Conservation (phyloP, 306 rosid species). For the Oemleria cerasiformis region DNA sequence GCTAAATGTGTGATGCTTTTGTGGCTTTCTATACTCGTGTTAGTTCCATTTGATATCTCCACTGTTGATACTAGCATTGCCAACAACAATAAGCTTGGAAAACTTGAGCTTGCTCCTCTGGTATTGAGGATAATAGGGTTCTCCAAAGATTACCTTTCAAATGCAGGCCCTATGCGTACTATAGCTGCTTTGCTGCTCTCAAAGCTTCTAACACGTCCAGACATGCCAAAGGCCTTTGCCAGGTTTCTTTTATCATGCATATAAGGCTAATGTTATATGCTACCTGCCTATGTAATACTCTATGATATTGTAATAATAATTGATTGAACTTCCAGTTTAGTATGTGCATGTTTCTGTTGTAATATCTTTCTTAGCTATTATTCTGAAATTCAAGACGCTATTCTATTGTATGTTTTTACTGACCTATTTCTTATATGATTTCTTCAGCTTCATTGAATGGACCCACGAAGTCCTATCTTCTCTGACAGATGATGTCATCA, state of each 20-base stretch:
- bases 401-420: constrained; percentile 14
- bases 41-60: constrained; percentile 94
- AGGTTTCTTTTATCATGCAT: constrained; percentile 41
- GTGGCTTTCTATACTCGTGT: constrained; percentile 88
- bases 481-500: constrained; percentile 50
- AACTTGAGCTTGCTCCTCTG: constrained; percentile 67
- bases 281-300: constrained; percentile 2
- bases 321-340: constrained; percentile 6
- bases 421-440: constrained; percentile 24
- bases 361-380: background rate
- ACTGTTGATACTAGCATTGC: constrained; percentile 81
- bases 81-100: constrained; percentile 35
- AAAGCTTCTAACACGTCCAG: constrained; percentile 89
- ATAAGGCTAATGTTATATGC: constrained; percentile 3
- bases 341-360: background rate
- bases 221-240: constrained; percentile 83
- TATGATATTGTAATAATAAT: background rate
- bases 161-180: constrained; percentile 85
- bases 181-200: constrained; percentile 87
- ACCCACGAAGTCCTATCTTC: constrained; percentile 75
- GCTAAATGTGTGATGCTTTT: constrained; percentile 84
- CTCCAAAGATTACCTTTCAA: constrained; percentile 81
- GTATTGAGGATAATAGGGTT: constrained; percentile 78
- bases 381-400: background rate
- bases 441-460: constrained; percentile 85